A percentile compares a stretch with the other conserved stretches of the same genome.
These are phyloP conservation scores for Cladosporium austrohemisphaericum DNA, from an alignment of 2,329 filamentous ascomycete species.

Conservation along the genomic window DNA sequence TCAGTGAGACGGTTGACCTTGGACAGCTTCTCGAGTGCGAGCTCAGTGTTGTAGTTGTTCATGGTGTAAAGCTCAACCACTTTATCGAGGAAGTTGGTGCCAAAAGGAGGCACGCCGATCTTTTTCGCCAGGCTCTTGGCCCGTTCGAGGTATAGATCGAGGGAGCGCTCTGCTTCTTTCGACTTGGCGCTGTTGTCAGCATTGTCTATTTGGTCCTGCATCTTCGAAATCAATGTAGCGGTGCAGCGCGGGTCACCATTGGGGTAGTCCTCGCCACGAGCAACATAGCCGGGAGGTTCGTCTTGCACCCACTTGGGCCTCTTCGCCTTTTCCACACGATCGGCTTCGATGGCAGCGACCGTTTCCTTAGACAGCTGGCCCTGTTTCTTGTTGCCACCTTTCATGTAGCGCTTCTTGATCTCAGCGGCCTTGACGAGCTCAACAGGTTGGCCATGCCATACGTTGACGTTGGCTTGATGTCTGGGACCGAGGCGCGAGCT, in stretches of 20 bases:
- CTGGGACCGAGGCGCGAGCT: slow-evolving; percentile 87
- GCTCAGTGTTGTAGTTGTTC: slow-evolving; percentile 66
- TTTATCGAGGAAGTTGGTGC: slow-evolving; percentile 84
- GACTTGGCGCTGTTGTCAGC: slow-evolving; percentile 38
- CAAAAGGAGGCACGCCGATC: slow-evolving; percentile 68
- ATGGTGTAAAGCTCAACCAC: slow-evolving; percentile 70
- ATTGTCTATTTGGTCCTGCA: slow-evolving; percentile 40
- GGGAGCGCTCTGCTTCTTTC: slow-evolving; percentile 22
- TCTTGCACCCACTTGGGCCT: slow-evolving; percentile 93
- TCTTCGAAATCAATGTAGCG: slow-evolving; percentile 72
- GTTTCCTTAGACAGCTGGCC: slow-evolving; percentile 75
- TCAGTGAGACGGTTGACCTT: slow-evolving; percentile 64
- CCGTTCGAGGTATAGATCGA: slow-evolving; percentile 73
- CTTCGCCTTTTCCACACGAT: slow-evolving; percentile 73
- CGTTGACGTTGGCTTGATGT: slow-evolving; percentile 79
- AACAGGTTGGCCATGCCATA: slow-evolving; percentile 85
- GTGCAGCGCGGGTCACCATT: slow-evolving; percentile 72
- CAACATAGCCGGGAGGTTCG: slow-evolving; percentile 79
- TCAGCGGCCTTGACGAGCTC: slow-evolving; percentile 85
- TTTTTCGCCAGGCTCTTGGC: slow-evolving; percentile 62
- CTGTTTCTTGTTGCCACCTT: slow-evolving; percentile 67
- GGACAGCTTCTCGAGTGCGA: slow-evolving; percentile 66
- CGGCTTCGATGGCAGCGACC: slow-evolving; percentile 72
- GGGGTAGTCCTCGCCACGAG: slow-evolving; percentile 74
- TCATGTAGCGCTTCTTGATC: slow-evolving; percentile 71